phyloP scores from a whole-genome alignment of 352 stramenopile species.

The Globisporangium carolinianum region DNA sequence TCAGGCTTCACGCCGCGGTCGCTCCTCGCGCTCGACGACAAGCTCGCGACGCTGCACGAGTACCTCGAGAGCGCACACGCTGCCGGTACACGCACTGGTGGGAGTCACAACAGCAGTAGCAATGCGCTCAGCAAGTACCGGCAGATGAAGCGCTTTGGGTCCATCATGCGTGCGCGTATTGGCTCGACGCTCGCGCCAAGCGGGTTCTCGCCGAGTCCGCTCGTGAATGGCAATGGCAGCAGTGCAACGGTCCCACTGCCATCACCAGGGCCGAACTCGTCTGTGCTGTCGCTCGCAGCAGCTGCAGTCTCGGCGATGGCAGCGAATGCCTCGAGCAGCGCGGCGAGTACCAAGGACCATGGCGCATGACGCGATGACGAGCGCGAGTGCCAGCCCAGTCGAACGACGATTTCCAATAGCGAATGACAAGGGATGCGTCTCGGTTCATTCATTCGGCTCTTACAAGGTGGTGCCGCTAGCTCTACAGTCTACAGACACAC shows the following conservation, averaged over 20 bases:
- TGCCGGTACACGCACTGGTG: slow-evolving; percentile 10
- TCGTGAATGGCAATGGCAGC: background rate
- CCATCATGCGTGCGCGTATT: slow-evolving; percentile 50
- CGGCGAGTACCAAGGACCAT: too few species aligned
- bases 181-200: slow-evolving; percentile 8
- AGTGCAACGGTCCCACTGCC: background rate
- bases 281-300: background rate
- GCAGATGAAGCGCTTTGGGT: slow-evolving; percentile 59
- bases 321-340: background rate
- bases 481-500: background rate
- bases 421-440: background rate
- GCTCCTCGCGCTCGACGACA: slow-evolving; percentile 42
- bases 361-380: too few species aligned
- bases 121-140: slow-evolving; percentile 44
- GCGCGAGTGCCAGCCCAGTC: too few species aligned
- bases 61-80: slow-evolving; percentile 35
- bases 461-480: background rate
- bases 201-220: slow-evolving; percentile 1
- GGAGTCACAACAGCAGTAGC: background rate
- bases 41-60: slow-evolving; percentile 55
- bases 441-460: background rate
- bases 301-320: background rate
- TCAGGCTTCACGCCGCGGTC: slow-evolving; percentile 41
- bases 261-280: background rate
- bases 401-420: too few species aligned